A percentile compares a stretch with the other conserved stretches of the same genome.
phyloP scores from a whole-genome alignment of 1,139 yeast genomes.

The Kodamaea plutei region DNA sequence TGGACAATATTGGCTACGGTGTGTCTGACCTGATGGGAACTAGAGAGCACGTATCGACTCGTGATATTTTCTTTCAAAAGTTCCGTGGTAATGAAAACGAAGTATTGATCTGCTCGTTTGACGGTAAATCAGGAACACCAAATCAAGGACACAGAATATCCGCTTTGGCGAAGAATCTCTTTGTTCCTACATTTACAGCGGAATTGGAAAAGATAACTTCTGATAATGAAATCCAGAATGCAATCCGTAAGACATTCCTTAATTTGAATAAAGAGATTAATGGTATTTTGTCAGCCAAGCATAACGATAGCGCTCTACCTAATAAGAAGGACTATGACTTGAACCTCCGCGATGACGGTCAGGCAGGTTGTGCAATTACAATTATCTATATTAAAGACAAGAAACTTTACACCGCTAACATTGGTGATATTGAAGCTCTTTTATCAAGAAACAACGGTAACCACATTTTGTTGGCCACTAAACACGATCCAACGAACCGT shows the following conservation, averaged over 20 bases:
- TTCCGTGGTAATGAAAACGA: conserved; percentile 78
- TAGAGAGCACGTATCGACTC: conserved; percentile 60
- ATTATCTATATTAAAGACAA: conserved; percentile 73
- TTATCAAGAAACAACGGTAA: conserved; percentile 81
- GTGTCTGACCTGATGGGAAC: conserved; percentile 84
- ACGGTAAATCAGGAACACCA: conserved; percentile 64
- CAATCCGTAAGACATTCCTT: conserved; percentile 75
- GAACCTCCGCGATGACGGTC: conserved; percentile 55
- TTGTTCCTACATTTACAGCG: conserved; percentile 58
- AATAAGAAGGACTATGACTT: conserved; percentile 43
- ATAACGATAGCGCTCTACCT: conserved; percentile 24
- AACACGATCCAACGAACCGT: conserved; percentile 80
- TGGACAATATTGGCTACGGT: conserved; percentile 80
- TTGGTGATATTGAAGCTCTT: conserved; percentile 87
- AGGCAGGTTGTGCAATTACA: conserved; percentile 85
- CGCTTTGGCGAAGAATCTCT: conserved; percentile 66
- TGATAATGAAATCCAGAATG: conserved; percentile 52
- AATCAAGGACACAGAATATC: conserved; percentile 68
- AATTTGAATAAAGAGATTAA: conserved; percentile 75
- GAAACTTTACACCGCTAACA: conserved; percentile 74
- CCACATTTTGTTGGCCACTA: conserved; percentile 63
- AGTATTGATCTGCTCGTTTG: conserved; percentile 77
- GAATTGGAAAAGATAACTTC: conserved; percentile 53
- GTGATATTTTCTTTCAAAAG: conserved; percentile 85
- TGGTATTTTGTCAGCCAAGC: conserved; percentile 36